Conservation (phyloP, 129 eudicot species). For the Tagetes patula region DNA sequence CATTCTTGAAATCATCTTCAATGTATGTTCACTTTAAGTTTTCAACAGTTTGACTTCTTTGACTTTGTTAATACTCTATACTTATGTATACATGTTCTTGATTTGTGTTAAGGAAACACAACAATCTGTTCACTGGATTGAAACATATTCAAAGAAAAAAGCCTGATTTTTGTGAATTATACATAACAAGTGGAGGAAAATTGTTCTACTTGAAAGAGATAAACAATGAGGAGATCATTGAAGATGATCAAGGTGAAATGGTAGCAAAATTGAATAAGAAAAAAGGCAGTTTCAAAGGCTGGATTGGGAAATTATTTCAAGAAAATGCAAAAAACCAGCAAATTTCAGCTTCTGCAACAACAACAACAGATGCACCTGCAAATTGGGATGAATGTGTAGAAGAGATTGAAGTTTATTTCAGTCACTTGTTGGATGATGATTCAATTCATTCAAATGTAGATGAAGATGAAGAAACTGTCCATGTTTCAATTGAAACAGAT, state of each 20-base stretch:
- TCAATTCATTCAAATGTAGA: slow-evolving; percentile 27
- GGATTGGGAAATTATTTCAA: slow-evolving; percentile 58
- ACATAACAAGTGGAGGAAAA: slow-evolving; percentile 59
- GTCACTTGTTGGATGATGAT: slow-evolving; percentile 28
- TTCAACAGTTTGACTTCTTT: not conserved
- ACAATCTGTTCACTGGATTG: slow-evolving; percentile 39
- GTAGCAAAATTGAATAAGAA: slow-evolving; percentile 44
- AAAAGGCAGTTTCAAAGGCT: slow-evolving; percentile 47
- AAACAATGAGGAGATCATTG: slow-evolving; percentile 46
- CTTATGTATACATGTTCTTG: not conserved
- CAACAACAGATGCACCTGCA: slow-evolving; percentile 34
- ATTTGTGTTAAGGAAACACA: slow-evolving; percentile 47
- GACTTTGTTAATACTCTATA: not conserved
- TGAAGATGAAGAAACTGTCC: slow-evolving; percentile 29
- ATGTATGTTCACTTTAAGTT: slow-evolving; percentile 38
- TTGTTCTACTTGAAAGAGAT: slow-evolving; percentile 51
- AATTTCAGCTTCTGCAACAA: slow-evolving; percentile 38
- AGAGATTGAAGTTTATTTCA: slow-evolving; percentile 61
- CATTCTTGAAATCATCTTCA: slow-evolving; percentile 55
- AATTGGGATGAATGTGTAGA: slow-evolving; percentile 58
- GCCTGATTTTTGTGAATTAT: slow-evolving; percentile 70
- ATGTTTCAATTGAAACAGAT: slow-evolving; percentile 30
- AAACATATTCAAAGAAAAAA: slow-evolving; percentile 50
- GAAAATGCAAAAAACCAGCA: slow-evolving; percentile 35
- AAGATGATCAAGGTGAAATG: slow-evolving; percentile 55